These are phyloP conservation scores for Papiliotrema fonsecae DNA, from an alignment of 1,284 basidiomycete genomes.

Conservation along the genomic window DNA sequence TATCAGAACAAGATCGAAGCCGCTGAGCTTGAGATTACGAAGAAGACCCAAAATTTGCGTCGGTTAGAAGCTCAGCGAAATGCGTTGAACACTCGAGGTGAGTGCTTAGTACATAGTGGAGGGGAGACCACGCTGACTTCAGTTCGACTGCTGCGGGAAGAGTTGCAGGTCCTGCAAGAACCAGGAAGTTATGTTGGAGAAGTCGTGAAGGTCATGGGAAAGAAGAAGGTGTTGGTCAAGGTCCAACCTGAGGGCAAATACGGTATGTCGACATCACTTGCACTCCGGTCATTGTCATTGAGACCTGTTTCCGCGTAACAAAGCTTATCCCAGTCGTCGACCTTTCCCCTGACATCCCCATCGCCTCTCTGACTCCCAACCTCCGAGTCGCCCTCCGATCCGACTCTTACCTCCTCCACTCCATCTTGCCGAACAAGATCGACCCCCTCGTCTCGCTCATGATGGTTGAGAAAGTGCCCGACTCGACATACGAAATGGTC, in stretches of 20 bases:
- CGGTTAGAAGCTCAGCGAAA: constrained; percentile 95
- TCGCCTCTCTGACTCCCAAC: constrained; percentile 73
- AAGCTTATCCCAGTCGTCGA: constrained; percentile 68
- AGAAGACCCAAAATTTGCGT: constrained; percentile 93
- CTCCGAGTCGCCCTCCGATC: constrained; percentile 93
- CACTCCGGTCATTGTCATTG: neutral
- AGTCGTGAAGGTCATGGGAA: constrained; percentile 97
- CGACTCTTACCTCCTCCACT: constrained; percentile 91
- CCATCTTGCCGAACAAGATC: constrained; percentile 90
- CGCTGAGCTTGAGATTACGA: constrained; percentile 86
- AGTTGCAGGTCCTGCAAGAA: constrained; percentile 90
- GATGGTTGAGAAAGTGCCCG: constrained; percentile 99
- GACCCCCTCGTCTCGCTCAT: constrained; percentile 93
- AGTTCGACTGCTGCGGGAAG: constrained; percentile 83
- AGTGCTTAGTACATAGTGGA: constrained; percentile 22
- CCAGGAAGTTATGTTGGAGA: constrained; percentile 97
- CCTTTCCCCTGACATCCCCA: constrained; percentile 81
- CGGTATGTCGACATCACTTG: constrained; percentile 55
- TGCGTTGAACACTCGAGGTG: constrained; percentile 90
- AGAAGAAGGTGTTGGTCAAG: constrained; percentile 97
- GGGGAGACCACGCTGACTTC: constrained; percentile 11
- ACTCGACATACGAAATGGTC: constrained; percentile 99
- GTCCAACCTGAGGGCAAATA: constrained; percentile 99
- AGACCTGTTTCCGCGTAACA: neutral
- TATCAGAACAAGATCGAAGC: constrained; percentile 94